Percentiles rank a stretch among this genome's conserved stretches.
phyloP scores from a whole-genome alignment of 768 basidiomycete genomes.

The Paxillus involutus region DNA sequence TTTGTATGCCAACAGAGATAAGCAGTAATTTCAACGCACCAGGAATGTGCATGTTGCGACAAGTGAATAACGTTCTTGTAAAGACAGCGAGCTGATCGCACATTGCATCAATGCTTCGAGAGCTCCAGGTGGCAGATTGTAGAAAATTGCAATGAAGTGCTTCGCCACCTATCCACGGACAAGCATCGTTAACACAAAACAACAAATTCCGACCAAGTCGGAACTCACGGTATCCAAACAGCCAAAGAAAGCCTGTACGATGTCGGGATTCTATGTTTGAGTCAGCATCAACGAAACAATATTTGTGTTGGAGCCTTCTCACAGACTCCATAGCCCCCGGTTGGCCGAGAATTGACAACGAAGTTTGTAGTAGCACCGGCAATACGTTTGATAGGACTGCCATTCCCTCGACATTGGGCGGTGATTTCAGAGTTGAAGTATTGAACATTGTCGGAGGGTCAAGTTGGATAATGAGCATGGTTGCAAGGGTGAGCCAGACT shows the following conservation, averaged over 20 bases:
- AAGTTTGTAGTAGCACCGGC: slow-evolving; percentile 57
- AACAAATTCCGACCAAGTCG: background rate
- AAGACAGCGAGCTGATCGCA: slow-evolving; percentile 59
- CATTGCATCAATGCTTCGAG: slow-evolving; percentile 72
- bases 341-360: slow-evolving; percentile 50
- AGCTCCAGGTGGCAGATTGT: slow-evolving; percentile 59
- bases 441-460: slow-evolving; percentile 60
- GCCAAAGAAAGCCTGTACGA: slow-evolving; percentile 86
- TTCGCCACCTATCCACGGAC: slow-evolving; percentile 40
- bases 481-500: slow-evolving; percentile 82
- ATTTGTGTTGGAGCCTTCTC: slow-evolving; percentile 23
- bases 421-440: slow-evolving; percentile 43
- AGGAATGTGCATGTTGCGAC: slow-evolving; percentile 82
- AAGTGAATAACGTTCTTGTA: slow-evolving; percentile 86
- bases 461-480: slow-evolving; percentile 79
- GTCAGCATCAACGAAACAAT: slow-evolving; percentile 7
- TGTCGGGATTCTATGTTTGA: slow-evolving; percentile 74
- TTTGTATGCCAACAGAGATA: background rate
- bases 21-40: slow-evolving; percentile 42
- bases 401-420: slow-evolving; percentile 55
- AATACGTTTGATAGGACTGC: slow-evolving; percentile 55
- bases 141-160: slow-evolving; percentile 61
- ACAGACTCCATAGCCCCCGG: slow-evolving; percentile 73
- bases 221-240: slow-evolving; percentile 71
- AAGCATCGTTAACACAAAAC: background rate